Conservation (phyloP, 768 basidiomycete species). For the Leucocoprinus leucothites region DNA sequence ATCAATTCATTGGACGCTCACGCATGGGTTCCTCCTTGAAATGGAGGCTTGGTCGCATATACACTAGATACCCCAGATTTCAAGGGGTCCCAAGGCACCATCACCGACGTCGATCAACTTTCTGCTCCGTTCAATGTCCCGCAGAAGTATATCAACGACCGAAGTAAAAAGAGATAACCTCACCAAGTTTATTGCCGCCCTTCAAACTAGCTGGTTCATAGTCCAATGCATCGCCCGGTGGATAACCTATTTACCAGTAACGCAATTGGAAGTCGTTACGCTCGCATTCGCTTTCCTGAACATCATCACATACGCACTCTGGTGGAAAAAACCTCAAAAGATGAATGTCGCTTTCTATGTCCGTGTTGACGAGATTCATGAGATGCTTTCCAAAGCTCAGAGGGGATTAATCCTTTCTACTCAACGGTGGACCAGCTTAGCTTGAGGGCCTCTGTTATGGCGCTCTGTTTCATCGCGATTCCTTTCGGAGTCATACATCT, state of each 20-base stretch:
- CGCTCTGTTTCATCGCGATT: too few relatives aligned
- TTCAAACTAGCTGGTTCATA: conserved; percentile 12
- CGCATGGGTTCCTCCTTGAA: conserved; percentile 15
- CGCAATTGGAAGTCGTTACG: conserved; percentile 10
- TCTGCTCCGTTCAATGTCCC: not conserved
- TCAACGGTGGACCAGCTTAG: too few relatives aligned
- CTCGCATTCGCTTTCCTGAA: conserved; percentile 10
- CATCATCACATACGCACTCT: conserved; percentile 8
- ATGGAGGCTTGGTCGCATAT: conserved; percentile 14
- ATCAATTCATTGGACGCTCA: conserved; percentile 11
- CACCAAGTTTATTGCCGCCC: conserved; percentile 9
- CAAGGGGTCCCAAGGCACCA: not conserved
- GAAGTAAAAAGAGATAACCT: conserved; percentile 13
- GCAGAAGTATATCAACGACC: conserved; percentile 6
- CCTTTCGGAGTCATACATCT: too few relatives aligned
- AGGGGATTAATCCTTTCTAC: too few relatives aligned
- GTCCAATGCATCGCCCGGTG: conserved; percentile 7
- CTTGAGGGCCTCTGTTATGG: not conserved
- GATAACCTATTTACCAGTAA: not conserved
- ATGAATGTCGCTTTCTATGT: too few relatives aligned
- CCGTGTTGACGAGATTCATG: too few relatives aligned
- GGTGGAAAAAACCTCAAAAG: conserved; percentile 17
- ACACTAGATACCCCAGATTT: not conserved
- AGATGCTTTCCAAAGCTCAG: too few relatives aligned
- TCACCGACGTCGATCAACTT: not conserved